These are phyloP conservation scores for Acer campestre DNA, from an alignment of 345 rosid genomes.

Conservation along the genomic window DNA sequence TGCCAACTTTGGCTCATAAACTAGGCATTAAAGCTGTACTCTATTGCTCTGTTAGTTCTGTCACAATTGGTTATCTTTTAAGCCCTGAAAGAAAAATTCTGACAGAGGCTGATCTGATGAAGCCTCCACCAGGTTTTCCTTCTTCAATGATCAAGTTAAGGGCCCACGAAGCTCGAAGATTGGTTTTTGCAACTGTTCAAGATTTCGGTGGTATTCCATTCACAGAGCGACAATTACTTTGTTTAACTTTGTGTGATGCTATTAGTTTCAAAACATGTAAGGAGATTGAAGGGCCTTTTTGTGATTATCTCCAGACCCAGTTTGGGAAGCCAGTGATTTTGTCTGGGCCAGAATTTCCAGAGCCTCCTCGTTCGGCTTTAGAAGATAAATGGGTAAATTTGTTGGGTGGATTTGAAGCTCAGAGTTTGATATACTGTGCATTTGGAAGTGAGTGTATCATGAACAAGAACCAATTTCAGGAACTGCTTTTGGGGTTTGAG, in stretches of 20 bases:
- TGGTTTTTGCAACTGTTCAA: background rate
- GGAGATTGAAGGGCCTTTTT: conserved; percentile 31
- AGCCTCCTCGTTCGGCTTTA: conserved; percentile 12
- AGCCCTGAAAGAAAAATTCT: conserved; percentile 13
- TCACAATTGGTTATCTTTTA: conserved; percentile 21
- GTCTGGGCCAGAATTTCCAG: conserved; percentile 34
- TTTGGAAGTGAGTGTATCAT: too few species aligned
- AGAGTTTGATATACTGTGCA: conserved; percentile 20
- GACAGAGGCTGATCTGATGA: conserved; percentile 26
- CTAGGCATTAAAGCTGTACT: conserved; percentile 26
- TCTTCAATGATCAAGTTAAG: conserved; percentile 15
- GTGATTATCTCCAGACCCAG: conserved; percentile 26
- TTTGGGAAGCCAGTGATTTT: conserved; percentile 33
- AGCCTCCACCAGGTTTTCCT: conserved; percentile 26
- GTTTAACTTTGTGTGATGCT: too few species aligned
- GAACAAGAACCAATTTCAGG: too few species aligned
- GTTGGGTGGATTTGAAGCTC: conserved; percentile 13
- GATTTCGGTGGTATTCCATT: conserved; percentile 16
- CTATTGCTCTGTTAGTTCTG: conserved; percentile 23
- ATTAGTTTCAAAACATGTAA: too few species aligned
- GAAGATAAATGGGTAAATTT: conserved; percentile 16
- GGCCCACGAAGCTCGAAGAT: conserved; percentile 23
- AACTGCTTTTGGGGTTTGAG: too few species aligned
- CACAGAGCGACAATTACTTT: background rate
- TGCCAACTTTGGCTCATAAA: conserved; percentile 5